Evolutionary conservation across 441 rosid genomes (phyloP), one percentile per base, ranked within the genome.

Genomic region (Pelargonium myrrhifolium): DNA sequence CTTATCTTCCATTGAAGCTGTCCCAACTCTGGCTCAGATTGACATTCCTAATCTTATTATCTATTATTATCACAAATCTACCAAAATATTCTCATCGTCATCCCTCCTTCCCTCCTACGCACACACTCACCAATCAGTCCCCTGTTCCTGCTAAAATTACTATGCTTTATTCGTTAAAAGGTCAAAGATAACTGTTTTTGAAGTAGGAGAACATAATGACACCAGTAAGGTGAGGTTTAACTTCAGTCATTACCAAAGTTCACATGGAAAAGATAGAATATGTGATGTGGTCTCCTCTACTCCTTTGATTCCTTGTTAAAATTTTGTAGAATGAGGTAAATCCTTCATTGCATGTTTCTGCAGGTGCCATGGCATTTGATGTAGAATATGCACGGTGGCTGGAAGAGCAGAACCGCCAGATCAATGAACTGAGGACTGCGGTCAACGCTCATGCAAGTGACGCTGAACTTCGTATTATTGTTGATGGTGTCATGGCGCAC

Each of bases 341-440:
- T 64, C 28, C 43, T 71, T 66, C 31, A 14, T 62, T 68, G 49
- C 49, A 45, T 65, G 35, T 51, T 68, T 70, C 55, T 75, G 76
- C 78, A 94, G 99, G 99, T 66, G 99, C 97, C 72, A 78, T 92
- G 92, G 87, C 98, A 42, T 94, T 94, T 84, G 98, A 94, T 72
- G 96, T 74, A 67, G 98, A 94, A 74, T 87, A 92, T 81, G 80
- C 89, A 61, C 77, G 99, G 66, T 94, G 98, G 99, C 84, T 87
- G 7, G 99, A 94, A 81, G 99, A 94, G 61, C 91, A 94, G 60
- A 90, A 85, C 71, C 78, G 84, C 55, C 85, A 80, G 74, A 85
- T 90, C 72, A 92, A 88, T 74, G 99, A 94, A 79, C 84, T 94
- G 71, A 87, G 97, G 76, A 80, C 95, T 35, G 98, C 97, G 11